Conservation (phyloP, 805 yeast species). For the Yamadazyma olivae region DNA sequence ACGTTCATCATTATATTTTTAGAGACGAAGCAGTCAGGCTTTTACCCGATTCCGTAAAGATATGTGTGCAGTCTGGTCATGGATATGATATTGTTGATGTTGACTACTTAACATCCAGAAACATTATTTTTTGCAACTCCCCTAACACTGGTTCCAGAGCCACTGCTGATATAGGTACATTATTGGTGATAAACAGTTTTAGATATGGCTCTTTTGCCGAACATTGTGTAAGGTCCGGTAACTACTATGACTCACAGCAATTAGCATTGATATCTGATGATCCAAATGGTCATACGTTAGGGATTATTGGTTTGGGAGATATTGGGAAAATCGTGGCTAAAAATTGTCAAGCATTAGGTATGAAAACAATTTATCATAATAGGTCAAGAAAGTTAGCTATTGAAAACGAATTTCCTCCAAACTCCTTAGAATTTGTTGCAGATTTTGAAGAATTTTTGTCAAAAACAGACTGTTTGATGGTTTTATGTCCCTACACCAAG, state of each 20-base stretch:
- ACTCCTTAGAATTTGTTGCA: slow-evolving; percentile 26
- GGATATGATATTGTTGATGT: slow-evolving; percentile 40
- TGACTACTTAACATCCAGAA: slow-evolving; percentile 27
- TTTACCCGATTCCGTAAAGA: slow-evolving; percentile 31
- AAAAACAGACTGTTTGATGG: slow-evolving; percentile 27
- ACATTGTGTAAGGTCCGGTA: slow-evolving; percentile 30
- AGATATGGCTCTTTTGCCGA: slow-evolving; percentile 37
- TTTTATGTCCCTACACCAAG: slow-evolving; percentile 38
- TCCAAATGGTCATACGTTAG: slow-evolving; percentile 41
- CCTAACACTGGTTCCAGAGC: slow-evolving; percentile 38
- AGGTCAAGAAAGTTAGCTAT: slow-evolving; percentile 26
- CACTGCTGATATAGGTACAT: slow-evolving; percentile 38
- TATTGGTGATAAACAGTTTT: slow-evolving; percentile 27
- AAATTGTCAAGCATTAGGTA: slow-evolving; percentile 41
- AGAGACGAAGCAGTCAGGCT: slow-evolving; percentile 29
- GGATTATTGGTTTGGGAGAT: slow-evolving; percentile 48
- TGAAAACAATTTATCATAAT: slow-evolving; percentile 42
- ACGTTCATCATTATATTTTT: slow-evolving; percentile 28
- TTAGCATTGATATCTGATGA: slow-evolving; percentile 33
- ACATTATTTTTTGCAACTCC: slow-evolving; percentile 35
- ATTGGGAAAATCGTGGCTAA: slow-evolving; percentile 44
- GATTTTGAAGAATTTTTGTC: slow-evolving; percentile 21
- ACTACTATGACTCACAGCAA: slow-evolving; percentile 26
- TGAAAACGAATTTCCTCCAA: slow-evolving; percentile 21
- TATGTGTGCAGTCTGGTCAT: slow-evolving; percentile 38